Evolutionary conservation across 2,329 filamentous ascomycete genomes (phyloP), one percentile per base, ranked within the genome.

Genomic region (Hymenoscyphus fructigenus): DNA sequence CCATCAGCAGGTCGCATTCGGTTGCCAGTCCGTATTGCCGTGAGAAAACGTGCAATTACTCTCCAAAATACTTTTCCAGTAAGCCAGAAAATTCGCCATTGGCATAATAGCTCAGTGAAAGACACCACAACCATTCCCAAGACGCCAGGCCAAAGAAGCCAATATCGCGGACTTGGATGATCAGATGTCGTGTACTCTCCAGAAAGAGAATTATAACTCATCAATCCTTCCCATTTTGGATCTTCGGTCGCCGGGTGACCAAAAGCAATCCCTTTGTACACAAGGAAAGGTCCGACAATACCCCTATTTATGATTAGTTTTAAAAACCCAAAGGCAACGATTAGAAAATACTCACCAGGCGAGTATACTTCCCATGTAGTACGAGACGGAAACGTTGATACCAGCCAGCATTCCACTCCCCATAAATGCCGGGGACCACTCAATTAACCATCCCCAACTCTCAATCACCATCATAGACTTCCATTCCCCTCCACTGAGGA

Each of bases 371-470:
- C 86, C 85, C 15, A 70, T 78, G 66, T 84, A 84, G 80, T 86
- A 86, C 10, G 85, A 88, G 63, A 85, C 71, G 28, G 84, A 82
- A 17, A 84, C 81, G 73, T 87, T 83, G 57, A 83, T 73, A 67
- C 82, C 82, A 58, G 83, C 80, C 59, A 83, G 79, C 79, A 83
- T 82, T 38, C 80, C 81, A 44, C 76, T 76, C 5, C 85, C 85
- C 66, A 87, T 85, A 75, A 88, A 87, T 41, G 85, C 85, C 0
- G 85, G 85, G 0, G 85, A 87, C 69, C 80, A 82, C 68, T 87
- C 84, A 57, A 86, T 78, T 67, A 83, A 79, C 85, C 85, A 88
- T 14, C 84, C 84, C 86, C 85, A 88, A 75, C 82, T 85, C 75
- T 88, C 84, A 20, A 84, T 83, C 83, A 17, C 74, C 74, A 67